phyloP scores from a whole-genome alignment of 352 stramenopile species.

The Aphanomyces invadans region DNA sequence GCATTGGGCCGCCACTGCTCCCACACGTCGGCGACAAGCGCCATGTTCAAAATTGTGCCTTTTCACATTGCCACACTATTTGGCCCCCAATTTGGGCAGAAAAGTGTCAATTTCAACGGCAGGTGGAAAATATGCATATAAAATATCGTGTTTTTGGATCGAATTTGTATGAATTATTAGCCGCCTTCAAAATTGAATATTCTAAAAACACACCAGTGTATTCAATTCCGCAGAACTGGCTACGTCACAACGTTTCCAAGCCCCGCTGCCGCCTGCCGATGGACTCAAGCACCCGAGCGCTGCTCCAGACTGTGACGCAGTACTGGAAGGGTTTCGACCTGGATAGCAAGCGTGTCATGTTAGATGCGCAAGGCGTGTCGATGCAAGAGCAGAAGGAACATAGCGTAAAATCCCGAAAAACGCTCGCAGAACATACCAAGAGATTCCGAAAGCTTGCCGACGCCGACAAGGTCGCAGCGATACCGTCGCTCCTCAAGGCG shows the following conservation, averaged over 20 bases:
- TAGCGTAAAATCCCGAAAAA: constrained; percentile 70
- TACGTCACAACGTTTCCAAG: background rate
- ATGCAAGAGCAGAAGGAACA: constrained; percentile 83
- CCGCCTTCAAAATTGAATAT: background rate
- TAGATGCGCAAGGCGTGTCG: constrained; percentile 64
- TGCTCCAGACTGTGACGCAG: constrained; percentile 44
- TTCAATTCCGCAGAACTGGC: background rate
- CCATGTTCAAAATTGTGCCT: constrained; percentile 16
- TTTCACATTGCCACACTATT: background rate
- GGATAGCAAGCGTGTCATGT: constrained; percentile 71
- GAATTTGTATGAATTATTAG: background rate
- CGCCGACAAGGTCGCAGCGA: constrained; percentile 52
- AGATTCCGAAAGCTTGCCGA: constrained; percentile 67
- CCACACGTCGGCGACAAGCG: background rate
- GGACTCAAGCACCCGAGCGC: constrained; percentile 3
- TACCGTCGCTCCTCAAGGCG: constrained; percentile 63
- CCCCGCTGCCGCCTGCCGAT: background rate
- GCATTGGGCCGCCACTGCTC: constrained; percentile 12
- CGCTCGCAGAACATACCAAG: constrained; percentile 80
- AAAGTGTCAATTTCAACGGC: background rate
- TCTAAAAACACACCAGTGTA: background rate
- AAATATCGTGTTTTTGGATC: background rate
- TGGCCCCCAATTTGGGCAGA: background rate
- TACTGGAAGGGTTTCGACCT: constrained; percentile 85
- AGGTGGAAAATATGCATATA: too few relatives aligned